phyloP scores from a whole-genome alignment of 495 filamentous ascomycete genomes.

The Penicillium coprophilum region DNA sequence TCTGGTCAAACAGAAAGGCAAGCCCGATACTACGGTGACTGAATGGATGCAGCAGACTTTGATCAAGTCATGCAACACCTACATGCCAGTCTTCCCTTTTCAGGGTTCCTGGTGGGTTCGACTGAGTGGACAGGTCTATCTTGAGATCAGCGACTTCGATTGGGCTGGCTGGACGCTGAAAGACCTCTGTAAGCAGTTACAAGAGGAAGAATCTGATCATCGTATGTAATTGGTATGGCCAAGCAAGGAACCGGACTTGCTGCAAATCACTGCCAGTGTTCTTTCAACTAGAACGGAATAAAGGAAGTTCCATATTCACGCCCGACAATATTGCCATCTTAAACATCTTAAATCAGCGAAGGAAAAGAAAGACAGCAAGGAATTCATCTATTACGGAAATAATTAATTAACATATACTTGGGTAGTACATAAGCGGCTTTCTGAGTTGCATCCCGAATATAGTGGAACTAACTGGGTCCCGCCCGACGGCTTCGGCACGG shows the following conservation, averaged over 20 bases:
- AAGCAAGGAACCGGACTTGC: neutral
- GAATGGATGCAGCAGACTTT: conserved; percentile 58
- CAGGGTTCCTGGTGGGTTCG: conserved; percentile 59
- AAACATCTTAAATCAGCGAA: too few species aligned
- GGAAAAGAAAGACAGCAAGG: too few species aligned
- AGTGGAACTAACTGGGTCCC: neutral
- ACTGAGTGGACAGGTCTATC: conserved; percentile 72
- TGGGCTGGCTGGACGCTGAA: conserved; percentile 59
- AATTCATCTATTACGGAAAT: too few species aligned
- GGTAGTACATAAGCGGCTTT: too few species aligned
- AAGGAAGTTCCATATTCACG: too few species aligned
- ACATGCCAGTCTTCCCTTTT: conserved; percentile 59
- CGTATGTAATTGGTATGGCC: neutral
- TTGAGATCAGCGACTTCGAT: conserved; percentile 70
- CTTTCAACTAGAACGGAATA: too few species aligned
- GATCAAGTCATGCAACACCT: conserved; percentile 61
- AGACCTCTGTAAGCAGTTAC: conserved; percentile 47
- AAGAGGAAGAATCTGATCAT: neutral
- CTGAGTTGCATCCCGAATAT: neutral
- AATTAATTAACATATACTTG: too few species aligned
- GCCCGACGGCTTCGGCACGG: conserved; percentile 6
- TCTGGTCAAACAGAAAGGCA: conserved; percentile 23
- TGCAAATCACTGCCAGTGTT: too few species aligned
- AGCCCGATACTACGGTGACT: conserved; percentile 25
- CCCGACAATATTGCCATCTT: too few species aligned